A percentile compares a stretch with the other conserved stretches of the same genome.
Evolutionary conservation across 352 stramenopile genomes (phyloP).

Genomic region (Elongisporangium prolatum): DNA sequence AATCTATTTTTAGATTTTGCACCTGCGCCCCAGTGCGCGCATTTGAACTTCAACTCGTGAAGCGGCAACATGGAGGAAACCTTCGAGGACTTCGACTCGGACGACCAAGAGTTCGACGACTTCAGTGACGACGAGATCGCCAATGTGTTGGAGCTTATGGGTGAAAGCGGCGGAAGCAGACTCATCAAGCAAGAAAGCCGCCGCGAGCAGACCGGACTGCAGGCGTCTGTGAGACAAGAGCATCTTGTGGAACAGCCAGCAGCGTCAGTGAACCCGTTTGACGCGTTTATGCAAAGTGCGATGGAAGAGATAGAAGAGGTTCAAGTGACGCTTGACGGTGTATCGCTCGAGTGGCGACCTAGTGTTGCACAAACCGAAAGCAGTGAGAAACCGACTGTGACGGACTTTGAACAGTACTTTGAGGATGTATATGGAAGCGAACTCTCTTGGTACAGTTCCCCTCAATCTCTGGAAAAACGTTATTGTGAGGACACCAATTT

Average conservation of each 20-base stretch:
- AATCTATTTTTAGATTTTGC: slow-evolving; percentile 6
- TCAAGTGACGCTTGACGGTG: not conserved
- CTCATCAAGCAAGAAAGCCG: slow-evolving; percentile 5
- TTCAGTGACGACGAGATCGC: slow-evolving; percentile 41
- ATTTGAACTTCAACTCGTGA: not conserved
- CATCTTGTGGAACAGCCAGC: not conserved
- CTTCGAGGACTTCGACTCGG: slow-evolving; percentile 48
- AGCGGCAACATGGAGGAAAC: slow-evolving; percentile 11
- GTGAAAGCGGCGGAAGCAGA: slow-evolving; percentile 8
- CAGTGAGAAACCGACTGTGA: not conserved
- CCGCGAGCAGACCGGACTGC: not conserved
- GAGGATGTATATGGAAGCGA: slow-evolving; percentile 1
- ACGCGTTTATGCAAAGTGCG: not conserved
- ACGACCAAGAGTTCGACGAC: slow-evolving; percentile 26
- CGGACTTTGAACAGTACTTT: not conserved
- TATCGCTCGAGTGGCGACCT: not conserved
- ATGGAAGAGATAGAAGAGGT: slow-evolving; percentile 7
- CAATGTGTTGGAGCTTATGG: slow-evolving; percentile 40
- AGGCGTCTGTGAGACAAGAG: not conserved
- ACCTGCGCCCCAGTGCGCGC: not conserved
- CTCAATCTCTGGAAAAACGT: not conserved
- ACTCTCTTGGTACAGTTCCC: not conserved
- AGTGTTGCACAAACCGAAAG: not conserved
- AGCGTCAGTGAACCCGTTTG: slow-evolving; percentile 18
- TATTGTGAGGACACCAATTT: not conserved